Percentiles rank a stretch among this genome's conserved stretches.
Conservation (phyloP, 2,329 filamentous ascomycete genomes). For the Fusarium mexicanum region DNA sequence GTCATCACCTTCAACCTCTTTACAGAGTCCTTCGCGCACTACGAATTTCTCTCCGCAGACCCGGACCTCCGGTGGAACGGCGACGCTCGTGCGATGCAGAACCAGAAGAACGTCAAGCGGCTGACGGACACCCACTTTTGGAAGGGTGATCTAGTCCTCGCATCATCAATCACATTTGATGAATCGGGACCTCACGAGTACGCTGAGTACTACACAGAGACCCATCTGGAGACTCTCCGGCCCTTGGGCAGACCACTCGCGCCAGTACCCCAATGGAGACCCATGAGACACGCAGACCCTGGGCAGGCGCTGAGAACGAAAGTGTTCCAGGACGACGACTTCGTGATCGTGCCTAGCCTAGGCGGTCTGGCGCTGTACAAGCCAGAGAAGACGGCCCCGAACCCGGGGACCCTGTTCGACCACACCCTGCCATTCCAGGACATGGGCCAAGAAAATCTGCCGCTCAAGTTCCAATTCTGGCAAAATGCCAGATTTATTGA, state of each 20-base stretch:
- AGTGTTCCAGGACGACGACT: conserved; percentile 32
- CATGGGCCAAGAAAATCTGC: not conserved
- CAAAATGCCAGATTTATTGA: not conserved
- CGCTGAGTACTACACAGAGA: not conserved
- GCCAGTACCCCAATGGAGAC: not conserved
- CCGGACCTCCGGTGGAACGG: conserved; percentile 14
- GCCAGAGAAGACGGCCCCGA: not conserved
- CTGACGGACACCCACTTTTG: conserved; percentile 14
- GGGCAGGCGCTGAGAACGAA: not conserved
- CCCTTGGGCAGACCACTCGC: not conserved
- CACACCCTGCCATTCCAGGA: not conserved
- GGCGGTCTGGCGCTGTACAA: conserved; percentile 17
- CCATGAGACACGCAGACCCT: not conserved
- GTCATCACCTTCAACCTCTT: conserved; percentile 32
- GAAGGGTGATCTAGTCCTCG: not conserved
- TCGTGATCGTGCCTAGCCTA: conserved; percentile 18
- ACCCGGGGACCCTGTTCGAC: not conserved
- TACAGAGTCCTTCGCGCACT: conserved; percentile 18
- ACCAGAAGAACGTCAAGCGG: not conserved
- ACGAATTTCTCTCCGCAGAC: conserved; percentile 12
- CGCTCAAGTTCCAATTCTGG: not conserved
- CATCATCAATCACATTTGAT: not conserved
- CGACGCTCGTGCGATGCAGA: not conserved
- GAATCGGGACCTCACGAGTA: not conserved
- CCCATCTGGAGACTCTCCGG: conserved; percentile 8